phyloP scores from a whole-genome alignment of 2,329 filamentous ascomycete species.

The Chalaropsis ovoidea region DNA sequence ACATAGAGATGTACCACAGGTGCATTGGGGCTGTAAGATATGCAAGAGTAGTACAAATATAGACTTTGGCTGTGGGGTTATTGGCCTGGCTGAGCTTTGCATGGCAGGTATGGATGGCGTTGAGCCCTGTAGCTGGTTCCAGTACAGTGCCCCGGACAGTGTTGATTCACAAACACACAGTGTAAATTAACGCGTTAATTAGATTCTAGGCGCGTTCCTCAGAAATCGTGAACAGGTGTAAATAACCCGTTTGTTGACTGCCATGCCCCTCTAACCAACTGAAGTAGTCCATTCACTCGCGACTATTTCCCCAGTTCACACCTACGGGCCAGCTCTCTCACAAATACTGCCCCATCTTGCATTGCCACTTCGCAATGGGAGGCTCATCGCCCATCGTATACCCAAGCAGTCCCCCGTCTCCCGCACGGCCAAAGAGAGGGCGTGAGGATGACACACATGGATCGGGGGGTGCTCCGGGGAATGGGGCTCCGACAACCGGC shows the following conservation, averaged over 20 bases:
- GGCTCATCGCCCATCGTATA: constrained; percentile 25
- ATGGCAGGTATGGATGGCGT: background rate
- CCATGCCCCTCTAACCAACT: background rate
- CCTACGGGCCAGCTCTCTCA: too few species aligned
- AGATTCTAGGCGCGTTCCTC: constrained; percentile 15
- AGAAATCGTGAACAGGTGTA: constrained; percentile 10
- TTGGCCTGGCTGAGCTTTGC: background rate
- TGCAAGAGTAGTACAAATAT: background rate
- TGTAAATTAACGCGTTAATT: constrained; percentile 14
- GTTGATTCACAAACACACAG: accelerated
- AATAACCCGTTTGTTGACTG: background rate
- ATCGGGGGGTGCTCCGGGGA: background rate
- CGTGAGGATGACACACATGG: constrained; percentile 17
- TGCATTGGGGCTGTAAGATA: background rate
- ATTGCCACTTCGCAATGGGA: constrained; percentile 9
- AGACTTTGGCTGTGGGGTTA: background rate
- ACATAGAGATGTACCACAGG: background rate
- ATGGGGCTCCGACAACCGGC: background rate
- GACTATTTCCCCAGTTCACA: background rate
- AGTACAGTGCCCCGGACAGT: background rate
- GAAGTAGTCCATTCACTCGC: background rate
- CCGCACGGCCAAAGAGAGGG: constrained; percentile 23
- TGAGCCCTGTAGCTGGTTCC: background rate
- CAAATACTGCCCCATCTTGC: background rate
- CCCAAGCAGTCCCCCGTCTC: constrained; percentile 25